Conservation (phyloP, 257 asterid genomes). For the Phtheirospermum japonicum region DNA sequence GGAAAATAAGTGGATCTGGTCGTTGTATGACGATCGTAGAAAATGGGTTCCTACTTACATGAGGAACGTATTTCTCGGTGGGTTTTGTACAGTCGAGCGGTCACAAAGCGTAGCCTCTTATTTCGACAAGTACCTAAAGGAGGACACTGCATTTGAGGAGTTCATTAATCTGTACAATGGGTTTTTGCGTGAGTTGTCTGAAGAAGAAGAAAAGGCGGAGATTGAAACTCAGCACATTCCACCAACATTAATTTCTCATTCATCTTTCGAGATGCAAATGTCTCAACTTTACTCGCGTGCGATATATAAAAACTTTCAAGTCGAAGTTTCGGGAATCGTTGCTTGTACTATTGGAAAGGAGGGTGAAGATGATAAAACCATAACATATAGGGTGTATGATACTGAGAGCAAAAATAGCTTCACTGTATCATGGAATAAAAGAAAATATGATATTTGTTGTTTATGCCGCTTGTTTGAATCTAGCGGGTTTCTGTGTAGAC, state of each 20-base stretch:
- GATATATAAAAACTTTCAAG: constrained; percentile 40
- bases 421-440: constrained; percentile 35
- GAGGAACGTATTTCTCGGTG: constrained; percentile 41
- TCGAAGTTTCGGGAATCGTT: constrained; percentile 39
- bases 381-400: constrained; percentile 31
- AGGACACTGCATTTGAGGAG: constrained; percentile 35
- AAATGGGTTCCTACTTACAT: constrained; percentile 40
- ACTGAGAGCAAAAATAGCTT: constrained; percentile 35
- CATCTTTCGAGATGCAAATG: constrained; percentile 54
- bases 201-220: constrained; percentile 42
- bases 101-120: constrained; percentile 37
- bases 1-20: constrained; percentile 33
- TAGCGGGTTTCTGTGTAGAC: constrained; percentile 48
- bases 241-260: constrained; percentile 29
- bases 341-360: constrained; percentile 35
- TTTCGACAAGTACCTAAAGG: constrained; percentile 40
- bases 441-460: constrained; percentile 29
- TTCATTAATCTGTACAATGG: constrained; percentile 35
- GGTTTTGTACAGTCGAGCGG: constrained; percentile 38
- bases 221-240: constrained; percentile 25
- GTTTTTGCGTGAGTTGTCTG: constrained; percentile 33
- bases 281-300: constrained; percentile 40
- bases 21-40: constrained; percentile 34
- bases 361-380: constrained; percentile 29
- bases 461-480: constrained; percentile 44